Percentiles rank a stretch among this genome's conserved stretches.
These are phyloP conservation scores for Podaxis mareebaensis DNA, from an alignment of 768 basidiomycete genomes.

Conservation along the genomic window DNA sequence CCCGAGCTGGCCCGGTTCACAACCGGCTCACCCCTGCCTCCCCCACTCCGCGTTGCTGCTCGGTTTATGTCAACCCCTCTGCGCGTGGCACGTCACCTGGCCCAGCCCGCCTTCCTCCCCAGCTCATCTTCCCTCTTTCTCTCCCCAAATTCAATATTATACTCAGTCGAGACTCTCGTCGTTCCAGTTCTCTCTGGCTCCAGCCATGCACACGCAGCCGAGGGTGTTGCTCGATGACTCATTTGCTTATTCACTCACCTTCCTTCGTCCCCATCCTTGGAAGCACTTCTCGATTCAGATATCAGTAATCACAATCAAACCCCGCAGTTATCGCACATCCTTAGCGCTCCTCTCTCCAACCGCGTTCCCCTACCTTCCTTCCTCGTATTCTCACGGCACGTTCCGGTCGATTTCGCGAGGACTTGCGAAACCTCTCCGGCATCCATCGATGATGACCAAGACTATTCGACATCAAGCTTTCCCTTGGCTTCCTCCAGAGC, in stretches of 20 bases:
- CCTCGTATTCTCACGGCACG: conserved; percentile 7
- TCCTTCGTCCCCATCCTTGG: background rate
- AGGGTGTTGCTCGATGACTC: background rate
- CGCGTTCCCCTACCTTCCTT: background rate
- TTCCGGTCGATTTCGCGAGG: conserved; percentile 2
- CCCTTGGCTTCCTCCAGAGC: background rate
- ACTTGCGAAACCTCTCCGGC: background rate
- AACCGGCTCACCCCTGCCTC: background rate
- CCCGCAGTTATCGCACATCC: conserved; percentile 5
- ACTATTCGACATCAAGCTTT: background rate
- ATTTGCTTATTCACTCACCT: background rate
- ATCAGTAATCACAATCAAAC: background rate
- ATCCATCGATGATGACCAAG: conserved; percentile 6
- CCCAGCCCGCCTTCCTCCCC: background rate
- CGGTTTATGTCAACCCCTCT: background rate
- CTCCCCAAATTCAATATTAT: background rate
- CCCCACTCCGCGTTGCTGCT: conserved; percentile 15
- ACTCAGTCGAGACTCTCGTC: background rate
- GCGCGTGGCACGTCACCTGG: background rate
- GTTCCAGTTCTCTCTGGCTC: background rate
- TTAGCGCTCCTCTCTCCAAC: background rate
- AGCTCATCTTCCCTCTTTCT: background rate
- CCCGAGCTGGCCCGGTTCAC: conserved; percentile 4
- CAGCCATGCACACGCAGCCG: background rate
- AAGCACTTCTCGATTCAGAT: background rate